Percentiles rank a stretch among this genome's conserved stretches.
Conservation (phyloP, 1,284 basidiomycete species). For the Retiboletus fuscus region DNA sequence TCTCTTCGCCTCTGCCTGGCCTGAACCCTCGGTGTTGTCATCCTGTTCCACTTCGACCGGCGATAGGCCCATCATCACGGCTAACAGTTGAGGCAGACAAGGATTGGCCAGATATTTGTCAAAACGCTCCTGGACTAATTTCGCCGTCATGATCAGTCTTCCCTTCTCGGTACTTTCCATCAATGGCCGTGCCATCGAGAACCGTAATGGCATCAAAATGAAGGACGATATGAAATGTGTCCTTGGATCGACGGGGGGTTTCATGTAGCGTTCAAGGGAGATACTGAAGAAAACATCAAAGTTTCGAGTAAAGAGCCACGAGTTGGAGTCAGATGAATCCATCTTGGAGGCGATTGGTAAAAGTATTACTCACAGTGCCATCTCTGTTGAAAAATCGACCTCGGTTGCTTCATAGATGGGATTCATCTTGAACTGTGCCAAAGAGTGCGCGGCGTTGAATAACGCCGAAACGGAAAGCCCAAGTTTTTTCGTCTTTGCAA, state of each 20-base stretch:
- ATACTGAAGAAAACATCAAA: conserved; percentile 17
- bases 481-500: conserved; percentile 26
- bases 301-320: neutral
- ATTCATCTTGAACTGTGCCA: conserved; percentile 40
- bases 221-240: conserved; percentile 37
- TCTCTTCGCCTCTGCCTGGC: neutral
- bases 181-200: conserved; percentile 34
- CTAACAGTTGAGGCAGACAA: conserved; percentile 31
- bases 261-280: conserved; percentile 39
- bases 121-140: conserved; percentile 31
- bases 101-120: conserved; percentile 33
- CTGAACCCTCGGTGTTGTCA: neutral
- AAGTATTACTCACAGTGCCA: conserved; percentile 26
- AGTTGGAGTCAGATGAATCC: neutral
- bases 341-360: too few species aligned
- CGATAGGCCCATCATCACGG: neutral
- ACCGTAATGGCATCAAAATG: conserved; percentile 29
- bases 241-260: conserved; percentile 30
- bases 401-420: conserved; percentile 33
- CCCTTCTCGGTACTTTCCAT: conserved; percentile 26
- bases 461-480: conserved; percentile 34
- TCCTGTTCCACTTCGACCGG: neutral
- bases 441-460: conserved; percentile 40
- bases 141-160: conserved; percentile 30
- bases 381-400: conserved; percentile 34